Conservation (phyloP, 2,329 filamentous ascomycete genomes). For the Apiospora rasikravindrae region DNA sequence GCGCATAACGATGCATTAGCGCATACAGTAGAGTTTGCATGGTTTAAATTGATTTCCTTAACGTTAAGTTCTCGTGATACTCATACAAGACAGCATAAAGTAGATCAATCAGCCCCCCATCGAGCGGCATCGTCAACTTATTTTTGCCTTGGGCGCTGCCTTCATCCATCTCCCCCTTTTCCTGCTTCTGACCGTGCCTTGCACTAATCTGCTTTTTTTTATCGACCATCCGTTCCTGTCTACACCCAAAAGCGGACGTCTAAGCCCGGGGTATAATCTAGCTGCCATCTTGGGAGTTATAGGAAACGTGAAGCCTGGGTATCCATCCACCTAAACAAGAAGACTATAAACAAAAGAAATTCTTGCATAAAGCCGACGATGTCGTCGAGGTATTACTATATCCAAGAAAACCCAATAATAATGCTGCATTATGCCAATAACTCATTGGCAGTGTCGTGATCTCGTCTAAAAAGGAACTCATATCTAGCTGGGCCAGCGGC, state of each 20-base stretch:
- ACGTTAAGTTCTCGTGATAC: conserved; percentile 7
- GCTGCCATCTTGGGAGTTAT: background rate
- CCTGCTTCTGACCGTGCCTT: background rate
- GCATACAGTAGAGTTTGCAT: conserved; percentile 3
- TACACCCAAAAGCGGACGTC: conserved; percentile 4
- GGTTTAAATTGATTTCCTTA: background rate
- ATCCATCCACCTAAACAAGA: conserved; percentile 15
- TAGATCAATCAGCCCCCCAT: background rate
- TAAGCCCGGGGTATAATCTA: conserved; percentile 13
- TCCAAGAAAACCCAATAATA: conserved; percentile 11
- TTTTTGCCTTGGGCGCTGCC: background rate
- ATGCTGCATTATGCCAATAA: conserved; percentile 13
- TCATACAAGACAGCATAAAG: conserved; percentile 4
- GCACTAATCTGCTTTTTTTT: conserved; percentile 1
- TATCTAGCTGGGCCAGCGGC: background rate
- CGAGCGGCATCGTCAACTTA: background rate
- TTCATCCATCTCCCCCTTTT: background rate
- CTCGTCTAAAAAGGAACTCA: conserved; percentile 7
- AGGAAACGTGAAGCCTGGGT: conserved; percentile 8
- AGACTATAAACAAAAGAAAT: conserved; percentile 16
- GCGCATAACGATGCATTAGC: conserved; percentile 2
- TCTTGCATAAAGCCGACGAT: conserved; percentile 8
- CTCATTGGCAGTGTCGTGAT: conserved; percentile 7
- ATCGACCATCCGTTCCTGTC: background rate
- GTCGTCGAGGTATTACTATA: conserved; percentile 7